phyloP scores from a whole-genome alignment of 257 asterid genomes.

The Gentiana straminea region DNA sequence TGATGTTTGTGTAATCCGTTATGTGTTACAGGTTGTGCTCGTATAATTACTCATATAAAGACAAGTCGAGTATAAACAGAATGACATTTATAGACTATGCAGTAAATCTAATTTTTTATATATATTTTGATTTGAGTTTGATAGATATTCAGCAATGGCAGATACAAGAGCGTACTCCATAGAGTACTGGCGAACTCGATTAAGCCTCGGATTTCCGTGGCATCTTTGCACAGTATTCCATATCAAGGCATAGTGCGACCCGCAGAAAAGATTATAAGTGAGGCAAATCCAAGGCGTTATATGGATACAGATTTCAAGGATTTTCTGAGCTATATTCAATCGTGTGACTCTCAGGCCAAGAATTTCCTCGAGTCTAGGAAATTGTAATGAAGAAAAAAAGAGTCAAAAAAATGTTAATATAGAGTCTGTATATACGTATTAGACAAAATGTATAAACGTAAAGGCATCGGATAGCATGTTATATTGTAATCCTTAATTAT shows the following conservation, averaged over 20 bases:
- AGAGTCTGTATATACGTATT: too few species aligned
- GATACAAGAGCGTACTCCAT: constrained; percentile 71
- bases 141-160: constrained; percentile 88
- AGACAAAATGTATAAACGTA: too few species aligned
- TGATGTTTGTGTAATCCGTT: too few species aligned
- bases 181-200: constrained; percentile 58
- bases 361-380: constrained; percentile 62
- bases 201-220: constrained; percentile 53
- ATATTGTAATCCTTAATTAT: too few species aligned
- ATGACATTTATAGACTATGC: too few species aligned
- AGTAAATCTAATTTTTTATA: neutral
- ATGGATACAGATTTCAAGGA: constrained; percentile 54
- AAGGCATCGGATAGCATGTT: too few species aligned
- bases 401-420: too few species aligned
- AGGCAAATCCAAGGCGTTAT: constrained; percentile 50
- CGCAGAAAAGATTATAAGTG: constrained; percentile 31
- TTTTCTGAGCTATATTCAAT: constrained; percentile 39
- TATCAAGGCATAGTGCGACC: constrained; percentile 48
- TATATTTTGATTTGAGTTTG: neutral
- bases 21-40: too few species aligned
- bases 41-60: too few species aligned
- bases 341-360: constrained; percentile 48
- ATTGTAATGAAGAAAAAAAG: constrained; percentile 3
- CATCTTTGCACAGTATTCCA: constrained; percentile 70
- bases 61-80: too few species aligned